Conservation (phyloP, 1,284 basidiomycete genomes). For the Apiotrichum gracile region DNA sequence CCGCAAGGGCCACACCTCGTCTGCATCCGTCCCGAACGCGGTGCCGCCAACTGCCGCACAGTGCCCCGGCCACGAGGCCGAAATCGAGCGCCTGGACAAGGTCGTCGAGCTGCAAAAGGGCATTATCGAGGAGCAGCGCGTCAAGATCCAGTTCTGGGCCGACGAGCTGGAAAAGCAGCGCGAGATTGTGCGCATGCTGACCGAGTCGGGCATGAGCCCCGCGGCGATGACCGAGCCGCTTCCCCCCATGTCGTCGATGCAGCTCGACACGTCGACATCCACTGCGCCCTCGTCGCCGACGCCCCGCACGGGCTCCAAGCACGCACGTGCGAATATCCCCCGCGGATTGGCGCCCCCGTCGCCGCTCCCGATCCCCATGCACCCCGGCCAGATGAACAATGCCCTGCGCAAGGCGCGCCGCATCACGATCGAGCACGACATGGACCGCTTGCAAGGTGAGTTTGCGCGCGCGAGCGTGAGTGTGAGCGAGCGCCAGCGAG, state of each 20-base stretch:
- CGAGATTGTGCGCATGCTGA: slow-evolving; percentile 36
- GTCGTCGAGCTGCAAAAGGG: slow-evolving; percentile 40
- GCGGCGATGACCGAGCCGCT: background rate
- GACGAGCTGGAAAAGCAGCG: slow-evolving; percentile 42
- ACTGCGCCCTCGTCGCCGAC: background rate
- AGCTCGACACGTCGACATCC: background rate
- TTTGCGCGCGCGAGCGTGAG: background rate
- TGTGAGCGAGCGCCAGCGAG: too few relatives aligned
- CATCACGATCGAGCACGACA: slow-evolving; percentile 45
- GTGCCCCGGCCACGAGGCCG: slow-evolving; percentile 2
- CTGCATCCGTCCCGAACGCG: slow-evolving; percentile 5
- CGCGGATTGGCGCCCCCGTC: background rate
- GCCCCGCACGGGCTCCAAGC: background rate
- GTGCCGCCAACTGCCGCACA: background rate
- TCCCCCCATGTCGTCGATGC: background rate
- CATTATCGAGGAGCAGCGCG: slow-evolving; percentile 40
- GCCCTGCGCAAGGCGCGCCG: slow-evolving; percentile 31
- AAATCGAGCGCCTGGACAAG: slow-evolving; percentile 40
- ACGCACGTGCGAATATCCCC: slow-evolving; percentile 21
- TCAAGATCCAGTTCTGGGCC: slow-evolving; percentile 43
- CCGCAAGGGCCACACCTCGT: background rate
- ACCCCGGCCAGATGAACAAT: slow-evolving; percentile 28
- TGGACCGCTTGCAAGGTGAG: slow-evolving; percentile 39
- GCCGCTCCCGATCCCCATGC: slow-evolving; percentile 39
- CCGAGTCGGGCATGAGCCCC: slow-evolving; percentile 5